Evolutionary conservation across 208 protist species (phyloP).

Genomic region (Borovskyia barvae): DNA sequence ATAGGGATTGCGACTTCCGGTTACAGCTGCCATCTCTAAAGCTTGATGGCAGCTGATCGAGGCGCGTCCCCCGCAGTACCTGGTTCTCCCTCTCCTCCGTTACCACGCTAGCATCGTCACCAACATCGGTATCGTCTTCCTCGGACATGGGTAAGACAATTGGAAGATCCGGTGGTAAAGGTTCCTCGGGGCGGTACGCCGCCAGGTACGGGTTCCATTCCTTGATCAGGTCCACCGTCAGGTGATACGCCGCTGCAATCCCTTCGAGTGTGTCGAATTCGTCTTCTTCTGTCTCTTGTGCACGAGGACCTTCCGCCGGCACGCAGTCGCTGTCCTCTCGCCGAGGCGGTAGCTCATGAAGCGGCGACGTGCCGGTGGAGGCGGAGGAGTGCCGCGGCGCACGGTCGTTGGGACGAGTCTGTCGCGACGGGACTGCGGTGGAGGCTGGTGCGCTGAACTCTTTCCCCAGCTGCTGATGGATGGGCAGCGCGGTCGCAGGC

Average conservation of each 20-base stretch:
- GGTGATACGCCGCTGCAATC: conserved; percentile 51
- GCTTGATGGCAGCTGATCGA: background rate
- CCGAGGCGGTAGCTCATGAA: no score
- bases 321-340: background rate
- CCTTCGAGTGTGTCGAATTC: conserved; percentile 73
- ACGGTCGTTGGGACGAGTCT: no score
- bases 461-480: no score
- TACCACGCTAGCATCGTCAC: background rate
- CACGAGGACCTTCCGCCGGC: background rate
- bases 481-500: no score
- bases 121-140: conserved; percentile 18
- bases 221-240: conserved; percentile 45
- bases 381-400: no score
- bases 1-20: background rate
- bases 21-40: background rate
- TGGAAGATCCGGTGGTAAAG: conserved; percentile 67
- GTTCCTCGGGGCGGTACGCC: conserved; percentile 47
- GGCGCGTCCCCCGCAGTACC: background rate
- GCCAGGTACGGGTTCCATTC: conserved; percentile 68
- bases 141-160: conserved; percentile 58
- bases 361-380: no score
- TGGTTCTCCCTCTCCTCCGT: background rate
- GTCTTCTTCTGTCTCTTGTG: conserved; percentile 16
- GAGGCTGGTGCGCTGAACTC: no score
- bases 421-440: no score